These are phyloP conservation scores for Mucor lusitanicus DNA, from an alignment of 371 early-diverging fungal species.

Conservation along the genomic window DNA sequence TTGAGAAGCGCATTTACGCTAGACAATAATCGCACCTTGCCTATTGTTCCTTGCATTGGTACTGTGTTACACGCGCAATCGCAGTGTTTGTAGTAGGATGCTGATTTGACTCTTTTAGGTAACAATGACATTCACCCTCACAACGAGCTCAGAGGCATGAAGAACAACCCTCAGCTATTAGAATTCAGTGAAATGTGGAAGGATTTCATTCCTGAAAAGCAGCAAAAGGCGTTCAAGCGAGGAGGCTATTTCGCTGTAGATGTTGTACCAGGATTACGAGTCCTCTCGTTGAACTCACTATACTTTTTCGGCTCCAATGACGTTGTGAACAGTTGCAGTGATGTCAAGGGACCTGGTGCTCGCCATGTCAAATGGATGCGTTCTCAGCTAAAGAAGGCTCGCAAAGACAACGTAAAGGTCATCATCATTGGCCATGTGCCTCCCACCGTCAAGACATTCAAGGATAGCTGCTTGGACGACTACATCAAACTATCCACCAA, in stretches of 20 bases:
- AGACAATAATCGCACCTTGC: slow-evolving; percentile 25
- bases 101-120: slow-evolving; percentile 32
- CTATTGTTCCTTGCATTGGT: slow-evolving; percentile 57
- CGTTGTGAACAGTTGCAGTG: slow-evolving; percentile 55
- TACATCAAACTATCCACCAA: slow-evolving; percentile 60
- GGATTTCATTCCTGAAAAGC: slow-evolving; percentile 56
- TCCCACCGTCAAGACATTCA: slow-evolving; percentile 66
- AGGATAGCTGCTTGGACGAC: slow-evolving; percentile 56
- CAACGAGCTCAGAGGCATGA: slow-evolving; percentile 55
- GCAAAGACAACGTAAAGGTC: slow-evolving; percentile 42
- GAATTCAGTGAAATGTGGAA: slow-evolving; percentile 55
- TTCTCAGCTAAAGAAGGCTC: slow-evolving; percentile 53
- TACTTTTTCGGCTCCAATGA: slow-evolving; percentile 72
- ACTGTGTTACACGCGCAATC: neutral
- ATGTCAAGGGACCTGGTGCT: slow-evolving; percentile 57
- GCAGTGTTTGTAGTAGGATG: neutral
- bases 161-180: slow-evolving; percentile 38
- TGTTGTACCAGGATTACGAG: slow-evolving; percentile 46
- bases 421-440: slow-evolving; percentile 80
- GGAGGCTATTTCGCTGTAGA: slow-evolving; percentile 74
- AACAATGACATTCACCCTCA: slow-evolving; percentile 81
- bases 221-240: slow-evolving; percentile 55
- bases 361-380: slow-evolving; percentile 74
- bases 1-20: slow-evolving; percentile 23
- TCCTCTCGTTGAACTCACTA: slow-evolving; percentile 70